Percentiles rank a stretch among this genome's conserved stretches.
Evolutionary conservation across 441 rosid genomes (phyloP).

Genomic region (Populus hybrid): DNA sequence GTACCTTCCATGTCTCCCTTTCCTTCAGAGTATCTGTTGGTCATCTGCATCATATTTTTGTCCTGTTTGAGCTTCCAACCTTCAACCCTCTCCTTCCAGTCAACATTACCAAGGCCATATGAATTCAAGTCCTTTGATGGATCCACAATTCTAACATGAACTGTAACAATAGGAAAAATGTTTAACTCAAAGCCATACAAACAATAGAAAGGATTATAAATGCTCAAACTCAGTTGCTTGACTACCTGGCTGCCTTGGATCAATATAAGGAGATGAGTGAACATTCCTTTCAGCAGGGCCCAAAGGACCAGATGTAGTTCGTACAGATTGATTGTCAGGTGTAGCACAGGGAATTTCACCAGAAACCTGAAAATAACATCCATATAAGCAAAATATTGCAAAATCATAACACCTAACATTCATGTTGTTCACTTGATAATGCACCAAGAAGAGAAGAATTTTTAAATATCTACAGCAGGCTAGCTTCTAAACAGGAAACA

Average conservation of each 20-base stretch:
- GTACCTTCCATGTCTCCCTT: slow-evolving; percentile 93
- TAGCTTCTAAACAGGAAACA: not conserved
- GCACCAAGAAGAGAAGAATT: no score
- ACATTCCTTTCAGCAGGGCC: slow-evolving; percentile 77
- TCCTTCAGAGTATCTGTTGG: slow-evolving; percentile 72
- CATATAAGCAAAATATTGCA: slow-evolving; percentile 9
- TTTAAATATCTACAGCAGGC: no score
- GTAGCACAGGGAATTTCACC: slow-evolving; percentile 86
- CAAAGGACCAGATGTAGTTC: slow-evolving; percentile 98
- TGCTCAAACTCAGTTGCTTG: slow-evolving; percentile 10
- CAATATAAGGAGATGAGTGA: slow-evolving; percentile 73
- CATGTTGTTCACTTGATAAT: not conserved
- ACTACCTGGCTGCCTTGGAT: slow-evolving; percentile 95
- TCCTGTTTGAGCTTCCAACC: slow-evolving; percentile 98
- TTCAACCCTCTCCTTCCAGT: slow-evolving; percentile 98
- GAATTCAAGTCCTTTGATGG: slow-evolving; percentile 95
- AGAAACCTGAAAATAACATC: slow-evolving; percentile 53
- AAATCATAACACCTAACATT: not conserved
- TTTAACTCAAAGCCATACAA: slow-evolving; percentile 22
- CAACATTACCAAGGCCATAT: slow-evolving; percentile 91
- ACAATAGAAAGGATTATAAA: slow-evolving; percentile 5
- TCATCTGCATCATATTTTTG: slow-evolving; percentile 69
- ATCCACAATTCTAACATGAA: slow-evolving; percentile 93
- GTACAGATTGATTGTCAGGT: slow-evolving; percentile 79
- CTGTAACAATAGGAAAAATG: slow-evolving; percentile 34